These are phyloP conservation scores for Kodamaea fukazawae DNA, from an alignment of 805 yeast genomes.

Conservation along the genomic window DNA sequence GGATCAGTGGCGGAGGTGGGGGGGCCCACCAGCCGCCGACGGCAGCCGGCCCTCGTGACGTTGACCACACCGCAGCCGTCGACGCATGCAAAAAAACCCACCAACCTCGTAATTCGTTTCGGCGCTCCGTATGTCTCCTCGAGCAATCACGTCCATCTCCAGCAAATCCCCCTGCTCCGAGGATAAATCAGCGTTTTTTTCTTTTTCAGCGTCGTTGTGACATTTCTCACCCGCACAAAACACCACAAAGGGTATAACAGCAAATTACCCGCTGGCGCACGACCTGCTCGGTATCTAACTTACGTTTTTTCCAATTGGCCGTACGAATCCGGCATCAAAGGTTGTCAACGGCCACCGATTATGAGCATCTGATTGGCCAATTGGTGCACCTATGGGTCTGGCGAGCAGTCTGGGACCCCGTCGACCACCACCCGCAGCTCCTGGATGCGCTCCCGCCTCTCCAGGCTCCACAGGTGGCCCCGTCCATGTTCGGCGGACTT, in stretches of 20 bases:
- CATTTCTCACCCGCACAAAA: slow-evolving; percentile 7
- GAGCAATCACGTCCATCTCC: background rate
- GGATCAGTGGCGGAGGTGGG: too few species aligned
- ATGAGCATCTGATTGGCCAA: slow-evolving; percentile 10
- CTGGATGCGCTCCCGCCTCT: too few species aligned
- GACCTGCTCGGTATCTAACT: slow-evolving; percentile 1
- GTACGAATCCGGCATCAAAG: slow-evolving; percentile 5
- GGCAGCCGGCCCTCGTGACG: too few species aligned
- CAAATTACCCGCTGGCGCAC: background rate
- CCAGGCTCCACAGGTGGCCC: too few species aligned
- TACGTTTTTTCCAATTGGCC: slow-evolving; percentile 7
- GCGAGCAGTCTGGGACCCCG: too few species aligned
- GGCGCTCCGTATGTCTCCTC: too few species aligned
- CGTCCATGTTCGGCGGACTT: too few species aligned
- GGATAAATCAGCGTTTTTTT: slow-evolving; percentile 2
- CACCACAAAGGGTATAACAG: background rate
- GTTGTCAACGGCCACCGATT: background rate
- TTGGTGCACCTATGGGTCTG: slow-evolving; percentile 1
- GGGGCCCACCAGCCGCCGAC: too few species aligned
- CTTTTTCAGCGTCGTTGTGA: slow-evolving; percentile 2
- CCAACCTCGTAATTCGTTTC: too few species aligned
- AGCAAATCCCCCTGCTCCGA: slow-evolving; percentile 3
- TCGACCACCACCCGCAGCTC: too few species aligned
- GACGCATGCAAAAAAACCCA: too few species aligned
- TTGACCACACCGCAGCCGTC: too few species aligned